Evolutionary conservation across 192 early-diverging fungal genomes (phyloP).

Genomic region (Bifiguratus adelaidae): DNA sequence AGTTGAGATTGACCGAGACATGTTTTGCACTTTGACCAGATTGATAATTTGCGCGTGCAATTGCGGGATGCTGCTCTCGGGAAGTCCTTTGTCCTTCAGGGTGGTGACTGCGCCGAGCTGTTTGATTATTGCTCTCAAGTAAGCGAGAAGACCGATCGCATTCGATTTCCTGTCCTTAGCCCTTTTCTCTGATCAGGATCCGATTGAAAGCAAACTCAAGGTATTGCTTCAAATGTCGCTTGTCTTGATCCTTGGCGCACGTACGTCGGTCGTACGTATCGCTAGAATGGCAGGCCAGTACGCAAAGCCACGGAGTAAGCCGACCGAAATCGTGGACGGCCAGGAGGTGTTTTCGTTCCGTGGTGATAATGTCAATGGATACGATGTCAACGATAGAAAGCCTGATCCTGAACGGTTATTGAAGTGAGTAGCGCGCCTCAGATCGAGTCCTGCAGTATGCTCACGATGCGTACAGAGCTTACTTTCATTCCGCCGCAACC

Average conservation of each 20-base stretch:
- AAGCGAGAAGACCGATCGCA: slow-evolving; percentile 6
- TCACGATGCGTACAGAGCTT: slow-evolving; percentile 42
- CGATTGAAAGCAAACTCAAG: slow-evolving; percentile 93
- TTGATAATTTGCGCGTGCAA: slow-evolving; percentile 71
- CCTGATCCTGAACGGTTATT: slow-evolving; percentile 92
- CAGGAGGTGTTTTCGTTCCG: slow-evolving; percentile 79
- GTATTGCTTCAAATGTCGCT: slow-evolving; percentile 96
- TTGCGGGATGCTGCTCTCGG: slow-evolving; percentile 83
- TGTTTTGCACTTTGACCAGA: no score
- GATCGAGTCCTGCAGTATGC: not conserved
- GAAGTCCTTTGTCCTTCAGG: slow-evolving; percentile 91
- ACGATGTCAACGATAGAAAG: slow-evolving; percentile 67
- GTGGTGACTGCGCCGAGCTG: slow-evolving; percentile 97
- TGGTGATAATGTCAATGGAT: slow-evolving; percentile 98
- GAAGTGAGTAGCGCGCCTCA: slow-evolving; percentile 18
- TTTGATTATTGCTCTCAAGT: slow-evolving; percentile 97
- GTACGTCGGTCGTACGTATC: slow-evolving; percentile 89
- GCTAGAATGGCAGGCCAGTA: slow-evolving; percentile 99
- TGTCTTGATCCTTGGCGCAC: slow-evolving; percentile 87
- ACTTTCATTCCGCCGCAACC: slow-evolving; percentile 96
- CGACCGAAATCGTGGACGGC: slow-evolving; percentile 80
- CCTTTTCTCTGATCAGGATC: slow-evolving; percentile 30
- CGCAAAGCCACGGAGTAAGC: slow-evolving; percentile 92
- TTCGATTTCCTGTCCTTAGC: not conserved
- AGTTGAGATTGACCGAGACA: no score